phyloP scores from a whole-genome alignment of 1,139 yeast genomes.

The Hanseniaspora sp. region DNA sequence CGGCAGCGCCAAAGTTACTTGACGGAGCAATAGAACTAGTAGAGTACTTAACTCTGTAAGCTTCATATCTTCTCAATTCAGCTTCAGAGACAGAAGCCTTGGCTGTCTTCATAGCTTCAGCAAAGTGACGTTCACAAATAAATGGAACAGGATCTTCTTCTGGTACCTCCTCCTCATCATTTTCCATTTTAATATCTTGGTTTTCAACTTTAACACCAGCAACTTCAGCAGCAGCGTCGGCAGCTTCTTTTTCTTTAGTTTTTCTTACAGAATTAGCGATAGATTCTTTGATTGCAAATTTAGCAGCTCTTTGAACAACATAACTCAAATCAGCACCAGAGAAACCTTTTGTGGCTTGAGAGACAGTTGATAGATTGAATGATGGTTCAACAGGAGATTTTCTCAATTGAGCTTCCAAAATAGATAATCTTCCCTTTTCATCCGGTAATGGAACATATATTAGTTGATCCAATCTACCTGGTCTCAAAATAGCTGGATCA shows the following conservation, averaged over 20 bases:
- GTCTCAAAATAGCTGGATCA: constrained; percentile 96
- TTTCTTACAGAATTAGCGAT: constrained; percentile 41
- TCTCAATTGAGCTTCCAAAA: constrained; percentile 89
- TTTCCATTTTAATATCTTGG: constrained; percentile 56
- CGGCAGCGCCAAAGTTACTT: constrained; percentile 41
- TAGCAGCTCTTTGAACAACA: constrained; percentile 96
- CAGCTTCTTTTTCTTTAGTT: constrained; percentile 38
- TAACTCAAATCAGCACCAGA: constrained; percentile 98
- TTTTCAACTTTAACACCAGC: constrained; percentile 30
- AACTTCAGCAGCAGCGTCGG: constrained; percentile 43
- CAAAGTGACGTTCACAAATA: constrained; percentile 85
- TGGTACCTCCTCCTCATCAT: constrained; percentile 43
- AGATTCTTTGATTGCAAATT: constrained; percentile 95
- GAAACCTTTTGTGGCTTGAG: constrained; percentile 89
- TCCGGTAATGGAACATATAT: constrained; percentile 98
- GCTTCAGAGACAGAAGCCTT: constrained; percentile 94
- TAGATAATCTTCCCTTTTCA: constrained; percentile 84
- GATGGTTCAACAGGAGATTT: constrained; percentile 98
- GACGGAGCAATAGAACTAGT: constrained; percentile 82
- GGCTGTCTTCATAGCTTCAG: constrained; percentile 99
- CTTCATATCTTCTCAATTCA: constrained; percentile 96
- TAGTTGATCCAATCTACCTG: constrained; percentile 97
- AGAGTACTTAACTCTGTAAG: constrained; percentile 88
- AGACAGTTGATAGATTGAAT: constrained; percentile 73
- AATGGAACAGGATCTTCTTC: constrained; percentile 89